Evolutionary conservation across 257 asterid species (phyloP).

Genomic region (Solanum rostratum): DNA sequence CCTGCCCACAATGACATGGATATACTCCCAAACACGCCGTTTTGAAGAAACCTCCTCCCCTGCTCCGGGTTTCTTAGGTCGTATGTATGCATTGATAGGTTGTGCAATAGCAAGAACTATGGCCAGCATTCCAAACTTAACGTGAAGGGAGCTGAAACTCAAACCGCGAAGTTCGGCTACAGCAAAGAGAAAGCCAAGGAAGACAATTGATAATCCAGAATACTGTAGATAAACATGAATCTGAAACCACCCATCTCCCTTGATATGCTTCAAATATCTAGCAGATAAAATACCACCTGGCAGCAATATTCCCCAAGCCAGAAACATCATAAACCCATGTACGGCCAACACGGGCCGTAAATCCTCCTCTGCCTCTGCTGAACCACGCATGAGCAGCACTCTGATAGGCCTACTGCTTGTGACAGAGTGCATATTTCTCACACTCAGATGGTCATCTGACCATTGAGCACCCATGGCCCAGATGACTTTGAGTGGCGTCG

Average conservation of each 20-base stretch:
- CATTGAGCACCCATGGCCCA: slow-evolving; percentile 99
- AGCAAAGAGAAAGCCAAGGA: slow-evolving; percentile 91
- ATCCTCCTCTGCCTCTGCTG: slow-evolving; percentile 96
- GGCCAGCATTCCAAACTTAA: slow-evolving; percentile 78
- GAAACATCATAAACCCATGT: slow-evolving; percentile 98
- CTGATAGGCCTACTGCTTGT: slow-evolving; percentile 89
- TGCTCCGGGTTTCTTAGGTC: slow-evolving; percentile 62
- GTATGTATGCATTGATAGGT: slow-evolving; percentile 70
- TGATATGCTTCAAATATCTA: slow-evolving; percentile 76
- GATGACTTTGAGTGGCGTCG: slow-evolving; percentile 74
- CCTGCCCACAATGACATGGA: slow-evolving; percentile 63
- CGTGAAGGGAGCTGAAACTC: slow-evolving; percentile 52
- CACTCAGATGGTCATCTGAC: slow-evolving; percentile 67
- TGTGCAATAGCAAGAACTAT: slow-evolving; percentile 63
- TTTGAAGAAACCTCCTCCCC: slow-evolving; percentile 41
- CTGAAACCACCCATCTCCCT: slow-evolving; percentile 85
- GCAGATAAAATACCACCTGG: slow-evolving; percentile 90
- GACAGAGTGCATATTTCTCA: slow-evolving; percentile 78
- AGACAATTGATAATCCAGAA: slow-evolving; percentile 85
- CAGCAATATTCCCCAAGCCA: slow-evolving; percentile 91
- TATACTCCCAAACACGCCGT: slow-evolving; percentile 66
- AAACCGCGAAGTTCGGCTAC: slow-evolving; percentile 94
- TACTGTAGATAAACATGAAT: slow-evolving; percentile 83
- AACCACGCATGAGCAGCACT: slow-evolving; percentile 75
- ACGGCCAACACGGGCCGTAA: slow-evolving; percentile 90